Base-by-base conservation (phyloP, 2,329 filamentous ascomycete species). In the Chaetomium strumarium region DNA sequence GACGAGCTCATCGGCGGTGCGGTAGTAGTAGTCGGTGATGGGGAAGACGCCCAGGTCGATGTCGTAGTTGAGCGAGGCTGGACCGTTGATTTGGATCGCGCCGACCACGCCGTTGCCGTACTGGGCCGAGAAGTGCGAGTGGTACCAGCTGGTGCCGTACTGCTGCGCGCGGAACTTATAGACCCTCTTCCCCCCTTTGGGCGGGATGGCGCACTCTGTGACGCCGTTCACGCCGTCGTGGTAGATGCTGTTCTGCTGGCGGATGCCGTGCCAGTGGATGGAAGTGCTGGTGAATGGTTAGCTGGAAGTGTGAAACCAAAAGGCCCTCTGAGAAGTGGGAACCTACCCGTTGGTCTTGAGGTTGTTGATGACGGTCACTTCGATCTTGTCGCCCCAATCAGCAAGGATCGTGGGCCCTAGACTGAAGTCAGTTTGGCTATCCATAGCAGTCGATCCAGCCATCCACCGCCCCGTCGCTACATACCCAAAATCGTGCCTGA, bases 311-410 rank as follows among this genome's bases (percentile, higher is more conserved):
- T 19, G 60, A 64, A 17, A 72, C 5, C 17, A 34, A 13, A 16
- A 9, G 11, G 19, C 33, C 3, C 10, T 5, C 3, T 8, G 4
- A 37, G 2, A 5, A 1, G 2, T 8, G 4, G 34, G 2, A 5
- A 1, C 4, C 16, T 52, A 70, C 66, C 67, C 68, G 57, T 71
- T 72, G 31, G 63, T 67, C 13, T 72, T 73, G 2, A 88, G 75
- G n/a, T 79, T 74, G 66, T 90, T 90, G 67, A 79, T 75, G 52
- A 88, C 78, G 20, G 80, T 80, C 46, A 88, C 76, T 44, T 84
- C 68, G 33, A 78, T 67, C 7, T 56, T 65, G 55, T 80, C 76
- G 30, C 76, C 77, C 74, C 76, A 79, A 51, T 78, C 66, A 13
- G 72, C 77, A 13, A 70, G 66, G 33, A 85, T 77, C 5, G 70